Percentiles rank a stretch among this genome's conserved stretches.
phyloP scores from a whole-genome alignment of 139 green algal species.

The Chlamydomonas incerta region DNA sequence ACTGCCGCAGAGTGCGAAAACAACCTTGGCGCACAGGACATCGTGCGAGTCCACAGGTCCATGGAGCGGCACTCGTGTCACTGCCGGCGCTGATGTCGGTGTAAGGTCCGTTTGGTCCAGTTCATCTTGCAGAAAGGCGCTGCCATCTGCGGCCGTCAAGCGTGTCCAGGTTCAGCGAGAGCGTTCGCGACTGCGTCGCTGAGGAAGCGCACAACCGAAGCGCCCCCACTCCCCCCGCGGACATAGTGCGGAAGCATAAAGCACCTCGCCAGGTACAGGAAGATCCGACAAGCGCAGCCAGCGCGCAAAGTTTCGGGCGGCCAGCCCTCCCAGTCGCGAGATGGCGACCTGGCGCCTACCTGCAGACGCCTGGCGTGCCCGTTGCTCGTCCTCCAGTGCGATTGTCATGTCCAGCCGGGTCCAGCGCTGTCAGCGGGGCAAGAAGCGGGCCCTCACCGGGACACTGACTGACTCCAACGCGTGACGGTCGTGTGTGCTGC shows the following conservation, averaged over 20 bases:
- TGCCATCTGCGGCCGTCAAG: background rate
- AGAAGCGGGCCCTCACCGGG: no score
- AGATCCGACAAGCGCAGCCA: no score
- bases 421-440: background rate
- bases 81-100: background rate
- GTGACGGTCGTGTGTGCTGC: no score
- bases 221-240: no score
- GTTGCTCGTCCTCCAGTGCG: background rate
- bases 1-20: conserved; percentile 36
- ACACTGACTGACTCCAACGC: no score
- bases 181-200: no score
- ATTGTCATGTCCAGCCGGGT: background rate
- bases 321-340: background rate
- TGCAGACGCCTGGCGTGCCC: background rate
- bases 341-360: background rate
- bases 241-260: no score
- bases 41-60: conserved; percentile 30
- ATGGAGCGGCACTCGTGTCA: conserved; percentile 5
- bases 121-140: background rate
- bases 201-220: no score
- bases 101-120: background rate
- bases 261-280: no score
- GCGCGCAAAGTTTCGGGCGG: no score
- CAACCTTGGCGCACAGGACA: conserved; percentile 20
- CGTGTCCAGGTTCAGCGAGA: no score